A percentile compares a stretch with the other conserved stretches of the same genome.
phyloP scores from a whole-genome alignment of 768 basidiomycete species.

The Termitomyces sp. region DNA sequence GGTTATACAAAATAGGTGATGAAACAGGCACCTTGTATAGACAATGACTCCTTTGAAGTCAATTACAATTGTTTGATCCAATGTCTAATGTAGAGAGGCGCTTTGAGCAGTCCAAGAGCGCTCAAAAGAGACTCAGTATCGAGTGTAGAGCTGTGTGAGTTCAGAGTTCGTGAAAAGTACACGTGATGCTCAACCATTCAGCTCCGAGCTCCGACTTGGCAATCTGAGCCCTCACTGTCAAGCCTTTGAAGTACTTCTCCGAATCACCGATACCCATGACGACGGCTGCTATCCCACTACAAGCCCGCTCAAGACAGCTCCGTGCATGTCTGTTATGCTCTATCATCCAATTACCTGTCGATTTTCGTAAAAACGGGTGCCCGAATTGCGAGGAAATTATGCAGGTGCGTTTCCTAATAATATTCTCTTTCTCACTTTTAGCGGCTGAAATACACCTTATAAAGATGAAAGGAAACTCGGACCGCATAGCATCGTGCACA shows the following conservation, averaged over 20 bases:
- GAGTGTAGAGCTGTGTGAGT: too few species aligned
- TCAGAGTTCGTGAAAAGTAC: neutral
- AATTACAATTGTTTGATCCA: neutral
- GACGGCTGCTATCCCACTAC: constrained; percentile 40
- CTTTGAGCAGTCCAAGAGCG: neutral
- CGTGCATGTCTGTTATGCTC: constrained; percentile 94
- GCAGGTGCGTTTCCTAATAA: constrained; percentile 48
- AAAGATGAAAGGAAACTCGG: constrained; percentile 84
- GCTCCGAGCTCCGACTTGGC: neutral
- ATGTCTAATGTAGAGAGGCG: neutral
- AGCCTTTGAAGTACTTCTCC: neutral
- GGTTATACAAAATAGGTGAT: neutral
- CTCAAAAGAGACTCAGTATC: too few species aligned
- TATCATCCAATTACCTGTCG: constrained; percentile 74
- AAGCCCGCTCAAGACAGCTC: constrained; percentile 65
- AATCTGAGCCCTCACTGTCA: neutral
- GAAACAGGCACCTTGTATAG: neutral
- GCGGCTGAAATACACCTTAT: neutral
- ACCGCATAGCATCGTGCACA: constrained; percentile 81
- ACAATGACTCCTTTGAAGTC: neutral
- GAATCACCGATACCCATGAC: constrained; percentile 3
- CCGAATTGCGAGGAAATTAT: constrained; percentile 97
- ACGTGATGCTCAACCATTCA: neutral
- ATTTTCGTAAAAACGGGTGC: constrained; percentile 84
- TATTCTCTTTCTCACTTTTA: neutral